These are phyloP conservation scores for Aspergillus quadrilineatus DNA, from an alignment of 2,329 filamentous ascomycete genomes.

Conservation along the genomic window DNA sequence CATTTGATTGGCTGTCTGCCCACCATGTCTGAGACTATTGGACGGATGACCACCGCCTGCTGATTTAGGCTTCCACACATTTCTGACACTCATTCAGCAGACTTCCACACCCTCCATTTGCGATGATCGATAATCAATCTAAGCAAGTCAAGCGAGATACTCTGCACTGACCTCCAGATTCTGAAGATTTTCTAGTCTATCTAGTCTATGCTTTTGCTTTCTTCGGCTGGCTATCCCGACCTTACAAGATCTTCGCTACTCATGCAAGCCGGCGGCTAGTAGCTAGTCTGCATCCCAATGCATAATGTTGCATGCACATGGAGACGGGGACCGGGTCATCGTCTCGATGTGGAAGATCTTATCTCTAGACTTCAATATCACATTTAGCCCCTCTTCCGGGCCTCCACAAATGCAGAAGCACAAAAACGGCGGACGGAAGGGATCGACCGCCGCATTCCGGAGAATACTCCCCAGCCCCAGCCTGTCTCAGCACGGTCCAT, in stretches of 20 bases:
- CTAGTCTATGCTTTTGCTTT: background rate
- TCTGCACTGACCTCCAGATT: background rate
- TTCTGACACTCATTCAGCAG: background rate
- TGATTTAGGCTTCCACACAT: background rate
- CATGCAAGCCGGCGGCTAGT: constrained; percentile 10
- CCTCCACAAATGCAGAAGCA: background rate
- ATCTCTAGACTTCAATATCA: background rate
- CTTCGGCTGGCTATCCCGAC: constrained; percentile 1
- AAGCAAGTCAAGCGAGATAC: constrained; percentile 7
- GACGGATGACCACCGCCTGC: constrained; percentile 17
- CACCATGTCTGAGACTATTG: constrained; percentile 19
- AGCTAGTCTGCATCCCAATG: constrained; percentile 6
- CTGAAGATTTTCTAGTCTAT: background rate
- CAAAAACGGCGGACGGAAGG: background rate
- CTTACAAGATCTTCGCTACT: background rate
- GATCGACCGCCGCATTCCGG: constrained; percentile 9
- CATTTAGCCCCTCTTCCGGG: background rate
- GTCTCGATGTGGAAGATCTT: constrained; percentile 5
- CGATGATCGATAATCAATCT: background rate
- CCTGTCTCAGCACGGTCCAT: constrained; percentile 5
- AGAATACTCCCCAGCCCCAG: background rate
- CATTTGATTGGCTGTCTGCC: constrained; percentile 20
- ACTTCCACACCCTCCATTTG: background rate
- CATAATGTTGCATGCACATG: constrained; percentile 1
- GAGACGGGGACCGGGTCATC: background rate